Base-by-base conservation (phyloP, 2,329 filamentous ascomycete species). In the Thielaviopsis populi region DNA sequence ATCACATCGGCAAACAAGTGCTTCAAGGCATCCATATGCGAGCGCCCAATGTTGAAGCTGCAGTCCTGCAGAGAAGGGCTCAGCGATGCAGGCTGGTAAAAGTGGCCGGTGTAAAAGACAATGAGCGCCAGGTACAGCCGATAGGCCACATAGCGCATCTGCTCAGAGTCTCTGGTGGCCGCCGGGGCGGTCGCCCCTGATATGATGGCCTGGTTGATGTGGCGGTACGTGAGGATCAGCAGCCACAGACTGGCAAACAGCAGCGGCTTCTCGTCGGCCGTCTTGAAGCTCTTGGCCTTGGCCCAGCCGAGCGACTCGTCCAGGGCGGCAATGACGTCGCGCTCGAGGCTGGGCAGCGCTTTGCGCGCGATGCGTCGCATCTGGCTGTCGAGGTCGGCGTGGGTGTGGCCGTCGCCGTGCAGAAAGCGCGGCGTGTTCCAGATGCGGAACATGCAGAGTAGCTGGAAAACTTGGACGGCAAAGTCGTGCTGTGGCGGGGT, bases 371-470 rank as follows among this genome's bases (percentile, higher is more conserved):
- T 74, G 63, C 71, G 71, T 22, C 74, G 72, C 63, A 77, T 68
- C 65, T 75, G 73, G 19, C 74, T 74, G 63, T 76, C 74, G 30
- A 76, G 30, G n/a, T 58, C 46, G 11, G 61, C 54, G 42, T 66
- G 61, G 19, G 42, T 59, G n/a, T 60, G 15, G 30, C 59, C 62
- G 64, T 74, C 73, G 24, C 71, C 71, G 68, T 74, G 78, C 68
- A 71, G 74, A 66, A 80, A 78, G 0, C 71, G 71, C 6, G 72
- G 70, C 19, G 75, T 74, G 64, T 74, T 75, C 77, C 75, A 80
- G 67, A 80, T 78, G 66, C 72, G 75, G 69, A 79, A 80, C 72
- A 79, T 76, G 70, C 76, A 79, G 67, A 76, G 76, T 72, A 80
- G 74, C 61, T 72, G 72, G 66, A 78, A 75, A 43, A 79, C 75